Evolutionary conservation across 2,329 filamentous ascomycete genomes (phyloP), one percentile per base, ranked within the genome.

Genomic region (Paracamarosporium sp.): DNA sequence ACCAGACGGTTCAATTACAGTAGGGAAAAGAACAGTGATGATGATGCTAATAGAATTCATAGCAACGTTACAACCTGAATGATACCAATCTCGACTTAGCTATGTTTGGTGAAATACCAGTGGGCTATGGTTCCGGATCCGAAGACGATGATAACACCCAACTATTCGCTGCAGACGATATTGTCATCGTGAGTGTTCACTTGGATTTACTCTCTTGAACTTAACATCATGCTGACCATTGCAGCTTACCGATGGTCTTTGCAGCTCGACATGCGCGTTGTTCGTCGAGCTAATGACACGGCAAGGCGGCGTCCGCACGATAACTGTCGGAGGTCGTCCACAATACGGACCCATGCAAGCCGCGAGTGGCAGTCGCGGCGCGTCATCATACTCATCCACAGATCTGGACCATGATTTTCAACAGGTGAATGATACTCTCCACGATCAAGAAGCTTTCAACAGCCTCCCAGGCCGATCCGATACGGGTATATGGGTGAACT

Each of bases 361-460:
- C 2, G 79, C 86, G 24, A 84, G 86, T 9, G 87, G 86, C n/a
- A 81, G 82, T 30, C 84, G 86, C 61, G 87, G 87, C 17, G 68
- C 72, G 0, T 69, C 78, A 59, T 69, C 78, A 3, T 60, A 57
- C 47, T 61, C 56, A 36, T 59, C 56, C 72, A 44, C 74, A 76
- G 46, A 71, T 69, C 41, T 69, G 68, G 5, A 74, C 71, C 8
- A 72, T 74, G 58, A 65, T 17, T 58, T 71, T 48, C 31, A 31
- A 3, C 50, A 7, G 15, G 43, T 64, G 15, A 65, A 66, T 50
- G 17, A 59, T 6, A 60, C 25, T 9, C 6, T 43, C 30, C 15
- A 3, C 12, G 24, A 53, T 22, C n/a, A 22, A 17, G 31, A 53
- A n/a, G 53, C 56, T 8, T 33, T 22, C 17, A 11, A 24, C 5